Base-by-base conservation (phyloP, 169 alveolate species). In the Cryptosporidium sp. region DNA sequence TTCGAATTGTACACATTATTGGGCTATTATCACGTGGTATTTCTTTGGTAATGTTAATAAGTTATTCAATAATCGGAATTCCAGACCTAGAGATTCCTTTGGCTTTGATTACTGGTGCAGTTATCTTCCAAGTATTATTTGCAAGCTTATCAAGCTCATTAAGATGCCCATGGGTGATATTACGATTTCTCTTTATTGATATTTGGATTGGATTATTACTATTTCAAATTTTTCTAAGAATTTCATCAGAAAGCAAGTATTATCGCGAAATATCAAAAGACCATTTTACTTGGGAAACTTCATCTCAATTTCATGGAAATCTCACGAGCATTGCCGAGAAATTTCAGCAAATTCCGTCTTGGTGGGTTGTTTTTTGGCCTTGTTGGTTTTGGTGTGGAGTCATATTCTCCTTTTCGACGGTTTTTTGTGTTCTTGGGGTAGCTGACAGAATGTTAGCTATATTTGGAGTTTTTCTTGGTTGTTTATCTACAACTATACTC, bases 291-390 rank as follows among this genome's bases (percentile, higher is more conserved):
- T 75, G 70, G 86, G 71, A 53, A 26, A 52, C 72, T 12, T 60
- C 48, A 8, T 42, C 73, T 35, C 33, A 75, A 35, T 75, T 56
- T 58, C 86, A 75, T 52, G 86, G 68, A 37, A 75, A 75, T 39
- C 44, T 75, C 9, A 29, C 68, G 21, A 56, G 23, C 37, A 75
- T 75, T 35, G 56, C 86, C 0, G 73, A 75, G 44, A 53, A 75
- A 52, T 23, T 75, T 53, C 86, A 75, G 37, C 86, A 75, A 26
- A 52, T 75, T 4, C 86, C 86, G 14, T 75, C 86, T 9, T 75
- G 86, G 86, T 75, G 86, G 86, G 71, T 75, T 56, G 86, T 75
- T 75, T 75, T 75, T 75, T 75, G 86, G 86, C 86, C 86, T 26
- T 75, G 86, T 39, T 75, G 86, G 86, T 75, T 75, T 75, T 75